Percentiles rank a stretch among this genome's conserved stretches.
Evolutionary conservation across 495 filamentous ascomycete genomes (phyloP).

Genomic region (Cladorrhinum samala): DNA sequence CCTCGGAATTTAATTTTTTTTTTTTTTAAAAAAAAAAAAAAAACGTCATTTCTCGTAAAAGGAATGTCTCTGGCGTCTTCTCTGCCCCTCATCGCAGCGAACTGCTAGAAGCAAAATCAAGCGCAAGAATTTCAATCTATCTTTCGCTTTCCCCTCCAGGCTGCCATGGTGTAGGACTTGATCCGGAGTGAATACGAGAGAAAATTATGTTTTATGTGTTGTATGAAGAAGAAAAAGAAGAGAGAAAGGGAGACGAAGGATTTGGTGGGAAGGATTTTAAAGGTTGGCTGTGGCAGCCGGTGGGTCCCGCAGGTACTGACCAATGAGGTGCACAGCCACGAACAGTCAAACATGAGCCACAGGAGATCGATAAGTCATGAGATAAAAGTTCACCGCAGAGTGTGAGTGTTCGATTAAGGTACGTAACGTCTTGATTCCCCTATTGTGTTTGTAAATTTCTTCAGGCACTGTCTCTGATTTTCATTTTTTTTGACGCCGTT

Average conservation of each 20-base stretch:
- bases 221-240: slow-evolving; percentile 29
- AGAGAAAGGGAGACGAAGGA: slow-evolving; percentile 5
- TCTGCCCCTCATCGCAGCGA: not conserved
- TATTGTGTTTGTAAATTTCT: no score
- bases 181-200: slow-evolving; percentile 82
- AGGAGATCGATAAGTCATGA: no score
- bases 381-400: no score
- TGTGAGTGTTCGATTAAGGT: no score
- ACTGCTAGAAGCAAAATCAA: slow-evolving; percentile 43
- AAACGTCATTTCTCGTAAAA: not conserved
- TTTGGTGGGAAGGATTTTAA: slow-evolving; percentile 5
- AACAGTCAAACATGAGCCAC: no score
- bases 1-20: not conserved
- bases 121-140: slow-evolving; percentile 47
- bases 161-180: slow-evolving; percentile 51
- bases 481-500: no score
- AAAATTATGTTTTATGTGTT: slow-evolving; percentile 51
- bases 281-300: not conserved
- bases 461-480: no score
- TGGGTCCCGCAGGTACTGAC: not conserved
- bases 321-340: no score
- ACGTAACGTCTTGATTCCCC: no score
- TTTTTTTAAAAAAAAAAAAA: not conserved
- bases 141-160: slow-evolving; percentile 75
- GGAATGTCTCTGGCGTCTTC: slow-evolving; percentile 5